Percentiles rank a stretch among this genome's conserved stretches.
phyloP scores from a whole-genome alignment of 2,329 filamentous ascomycete genomes.

The Exophiala mesophila region DNA sequence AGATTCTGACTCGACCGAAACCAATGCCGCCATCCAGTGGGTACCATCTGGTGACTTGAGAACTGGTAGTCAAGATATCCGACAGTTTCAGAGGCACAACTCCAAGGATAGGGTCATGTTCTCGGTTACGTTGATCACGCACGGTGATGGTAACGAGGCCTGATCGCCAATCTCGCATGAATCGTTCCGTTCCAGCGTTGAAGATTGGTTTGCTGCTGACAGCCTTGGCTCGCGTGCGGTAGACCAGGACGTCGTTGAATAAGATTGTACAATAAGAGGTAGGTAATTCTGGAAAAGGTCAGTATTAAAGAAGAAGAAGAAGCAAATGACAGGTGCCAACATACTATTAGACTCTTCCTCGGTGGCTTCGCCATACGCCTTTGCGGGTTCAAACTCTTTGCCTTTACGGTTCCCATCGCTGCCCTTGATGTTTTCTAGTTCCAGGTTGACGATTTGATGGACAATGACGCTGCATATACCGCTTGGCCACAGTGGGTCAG shows the following conservation, averaged over 20 bases:
- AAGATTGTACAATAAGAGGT: conserved; percentile 87
- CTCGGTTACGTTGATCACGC: conserved; percentile 78
- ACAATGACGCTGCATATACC: conserved; percentile 81
- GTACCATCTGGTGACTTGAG: conserved; percentile 87
- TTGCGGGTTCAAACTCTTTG: conserved; percentile 82
- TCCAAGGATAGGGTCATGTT: conserved; percentile 92
- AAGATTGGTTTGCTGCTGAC: conserved; percentile 94
- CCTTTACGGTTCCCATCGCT: conserved; percentile 76
- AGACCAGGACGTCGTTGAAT: conserved; percentile 49
- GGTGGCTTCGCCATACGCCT: conserved; percentile 75
- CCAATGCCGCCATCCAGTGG: conserved; percentile 93
- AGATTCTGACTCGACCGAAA: conserved; percentile 84
- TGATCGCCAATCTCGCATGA: conserved; percentile 89
- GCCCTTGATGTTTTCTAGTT: conserved; percentile 86
- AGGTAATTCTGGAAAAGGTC: conserved; percentile 55
- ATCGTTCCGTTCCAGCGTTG: conserved; percentile 91
- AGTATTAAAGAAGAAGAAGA: too few relatives aligned
- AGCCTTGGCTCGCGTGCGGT: conserved; percentile 91
- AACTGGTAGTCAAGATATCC: conserved; percentile 80
- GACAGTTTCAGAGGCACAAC: conserved; percentile 84
- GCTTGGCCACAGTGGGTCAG: conserved; percentile 93
- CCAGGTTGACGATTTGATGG: conserved; percentile 92
- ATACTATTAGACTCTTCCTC: conserved; percentile 67
- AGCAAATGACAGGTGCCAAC: conserved; percentile 2
- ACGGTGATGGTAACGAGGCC: conserved; percentile 81